phyloP scores from a whole-genome alignment of 768 basidiomycete genomes.

The Russula foetens region DNA sequence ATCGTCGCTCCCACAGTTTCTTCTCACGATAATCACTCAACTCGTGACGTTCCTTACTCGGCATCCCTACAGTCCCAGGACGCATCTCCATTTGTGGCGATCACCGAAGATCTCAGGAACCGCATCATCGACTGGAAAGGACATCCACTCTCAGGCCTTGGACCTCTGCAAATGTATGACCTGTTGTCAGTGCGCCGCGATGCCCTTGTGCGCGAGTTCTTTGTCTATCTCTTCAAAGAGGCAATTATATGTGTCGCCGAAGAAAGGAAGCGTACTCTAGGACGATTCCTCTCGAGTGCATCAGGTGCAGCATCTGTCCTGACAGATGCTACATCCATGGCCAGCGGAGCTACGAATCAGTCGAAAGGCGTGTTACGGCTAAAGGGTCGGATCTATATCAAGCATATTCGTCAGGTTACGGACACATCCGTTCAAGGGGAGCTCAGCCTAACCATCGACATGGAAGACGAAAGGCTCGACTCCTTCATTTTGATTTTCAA shows the following conservation, averaged over 20 bases:
- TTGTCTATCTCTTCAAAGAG: conserved; percentile 94
- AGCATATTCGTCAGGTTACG: conserved; percentile 86
- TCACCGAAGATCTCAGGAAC: conserved; percentile 82
- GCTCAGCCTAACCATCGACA: conserved; percentile 91
- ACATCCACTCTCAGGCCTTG: conserved; percentile 83
- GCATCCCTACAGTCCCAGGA: conserved; percentile 27
- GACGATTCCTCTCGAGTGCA: conserved; percentile 62
- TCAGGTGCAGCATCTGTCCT: conserved; percentile 34
- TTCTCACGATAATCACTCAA: conserved; percentile 9
- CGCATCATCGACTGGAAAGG: conserved; percentile 97
- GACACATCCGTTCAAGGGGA: conserved; percentile 73
- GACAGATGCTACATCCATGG: conserved; percentile 37
- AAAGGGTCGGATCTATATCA: conserved; percentile 92
- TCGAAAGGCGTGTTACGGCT: conserved; percentile 73
- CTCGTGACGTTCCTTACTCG: conserved; percentile 5
- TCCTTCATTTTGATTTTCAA: conserved; percentile 96
- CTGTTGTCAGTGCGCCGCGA: conserved; percentile 84
- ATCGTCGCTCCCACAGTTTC: conserved; percentile 4
- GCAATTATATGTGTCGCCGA: conserved; percentile 94
- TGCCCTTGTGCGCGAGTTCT: conserved; percentile 85
- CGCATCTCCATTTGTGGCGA: conserved; percentile 70
- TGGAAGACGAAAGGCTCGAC: conserved; percentile 92
- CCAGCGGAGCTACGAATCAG: conserved; percentile 18
- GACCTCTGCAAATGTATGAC: conserved; percentile 87
- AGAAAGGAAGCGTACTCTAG: conserved; percentile 81